Evolutionary conservation across 768 basidiomycete genomes (phyloP), one percentile per base, ranked within the genome.

Genomic region (Punctularia strigosozonata): DNA sequence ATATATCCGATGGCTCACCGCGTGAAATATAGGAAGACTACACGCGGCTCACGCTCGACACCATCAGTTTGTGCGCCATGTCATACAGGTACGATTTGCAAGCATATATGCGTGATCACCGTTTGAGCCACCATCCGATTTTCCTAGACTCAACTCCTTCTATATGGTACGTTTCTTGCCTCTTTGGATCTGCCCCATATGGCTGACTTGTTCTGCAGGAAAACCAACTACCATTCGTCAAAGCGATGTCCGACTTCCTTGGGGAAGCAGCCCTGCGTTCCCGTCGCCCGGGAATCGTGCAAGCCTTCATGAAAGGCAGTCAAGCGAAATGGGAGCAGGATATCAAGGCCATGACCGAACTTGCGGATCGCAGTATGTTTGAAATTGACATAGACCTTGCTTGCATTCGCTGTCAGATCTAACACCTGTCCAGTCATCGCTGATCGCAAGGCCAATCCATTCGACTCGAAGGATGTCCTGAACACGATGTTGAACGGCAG

Each of bases 21-120:
- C n/a, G n/a, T n/a, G n/a, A n/a, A n/a, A n/a, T n/a, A n/a, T n/a
- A n/a, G 1, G 63, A 65, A 31, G 68, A 71, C 47, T 69, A 65
- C 42, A 71, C 69, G 25, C 58, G 65, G 13, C 56, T 70, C 17
- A 62, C 69, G 1, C 56, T 71, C 26, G 69, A 71, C 42, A 65
- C 69, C 3, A 58, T 71, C 39, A 60, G 65, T 2, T 55, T 63
- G 15, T 69, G 65, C 44, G 56, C 66, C 23, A 67, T 68, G 63
- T 58, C 52, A 2, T 55, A 66, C 41, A 51, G 61, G 58, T 61
- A 32, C 19, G 54, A 17, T 12, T 23, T 4, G 24, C 20, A 8
- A 8, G 13, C 33, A 14, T n/a, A 18, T 14, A 18, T 34, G 33
- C 30, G 22, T 37, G n/a, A 38, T 30, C 17, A 26, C 19, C 21